phyloP scores from a whole-genome alignment of 352 stramenopile genomes.

The Globisporangium nodosum region DNA sequence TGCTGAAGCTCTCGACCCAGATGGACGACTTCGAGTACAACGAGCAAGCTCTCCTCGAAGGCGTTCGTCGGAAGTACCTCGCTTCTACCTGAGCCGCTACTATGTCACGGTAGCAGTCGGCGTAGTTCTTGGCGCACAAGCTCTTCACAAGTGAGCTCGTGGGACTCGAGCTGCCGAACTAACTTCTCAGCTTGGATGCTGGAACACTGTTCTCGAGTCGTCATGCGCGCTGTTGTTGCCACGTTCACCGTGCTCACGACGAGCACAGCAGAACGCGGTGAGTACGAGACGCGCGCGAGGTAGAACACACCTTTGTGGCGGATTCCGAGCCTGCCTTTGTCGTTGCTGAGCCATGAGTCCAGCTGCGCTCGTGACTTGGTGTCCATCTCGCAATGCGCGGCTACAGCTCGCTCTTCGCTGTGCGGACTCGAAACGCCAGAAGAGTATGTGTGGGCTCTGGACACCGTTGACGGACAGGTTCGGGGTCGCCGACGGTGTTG shows the following conservation, averaged over 20 bases:
- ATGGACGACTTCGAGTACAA: conserved; percentile 45
- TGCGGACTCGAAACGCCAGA: neutral
- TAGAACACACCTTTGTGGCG: neutral
- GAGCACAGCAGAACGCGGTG: neutral
- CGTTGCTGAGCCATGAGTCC: conserved; percentile 10
- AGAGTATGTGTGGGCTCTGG: conserved; percentile 13
- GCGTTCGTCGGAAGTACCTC: conserved; percentile 47
- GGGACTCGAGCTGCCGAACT: conserved; percentile 19
- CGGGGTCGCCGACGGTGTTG: conserved; percentile 7
- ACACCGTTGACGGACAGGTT: conserved; percentile 50
- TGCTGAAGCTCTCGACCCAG: conserved; percentile 44
- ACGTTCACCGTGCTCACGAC: neutral
- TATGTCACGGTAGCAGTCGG: neutral
- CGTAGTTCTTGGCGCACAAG: conserved; percentile 9
- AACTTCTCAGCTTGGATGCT: conserved; percentile 5
- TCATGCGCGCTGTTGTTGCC: neutral
- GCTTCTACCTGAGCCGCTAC: neutral
- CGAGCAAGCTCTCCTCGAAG: conserved; percentile 32
- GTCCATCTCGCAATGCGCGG: neutral
- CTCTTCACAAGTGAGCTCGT: conserved; percentile 10
- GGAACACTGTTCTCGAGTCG: neutral
- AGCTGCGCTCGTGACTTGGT: conserved; percentile 1
- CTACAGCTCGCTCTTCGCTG: neutral
- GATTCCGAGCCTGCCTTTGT: conserved; percentile 3
- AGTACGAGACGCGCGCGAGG: conserved; percentile 6